Percentiles rank a stretch among this genome's conserved stretches.
Evolutionary conservation across 257 asterid genomes (phyloP).

Genomic region (Ehretia macrophylla): DNA sequence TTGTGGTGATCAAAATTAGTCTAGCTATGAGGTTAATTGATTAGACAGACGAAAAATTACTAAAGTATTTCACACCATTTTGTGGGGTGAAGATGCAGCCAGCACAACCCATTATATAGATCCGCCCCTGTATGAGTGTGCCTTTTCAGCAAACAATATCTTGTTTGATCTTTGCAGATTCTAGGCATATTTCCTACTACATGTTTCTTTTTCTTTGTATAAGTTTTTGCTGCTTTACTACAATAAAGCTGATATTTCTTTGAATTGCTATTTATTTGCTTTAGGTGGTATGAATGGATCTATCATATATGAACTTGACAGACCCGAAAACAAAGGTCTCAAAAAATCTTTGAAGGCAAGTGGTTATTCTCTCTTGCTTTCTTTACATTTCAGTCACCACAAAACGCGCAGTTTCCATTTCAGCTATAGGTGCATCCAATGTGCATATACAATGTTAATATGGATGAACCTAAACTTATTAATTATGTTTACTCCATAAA

Average conservation of each 20-base stretch:
- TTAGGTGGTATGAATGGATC: conserved; percentile 98
- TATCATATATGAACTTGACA: conserved; percentile 71
- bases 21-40: no score
- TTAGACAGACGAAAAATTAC: no score
- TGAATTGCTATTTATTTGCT: conserved; percentile 6
- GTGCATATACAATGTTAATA: conserved; percentile 1
- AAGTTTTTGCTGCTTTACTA: not conserved
- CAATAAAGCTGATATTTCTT: not conserved
- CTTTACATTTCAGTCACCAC: conserved; percentile 2
- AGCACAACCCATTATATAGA: no score
- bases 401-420: no score
- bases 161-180: no score
- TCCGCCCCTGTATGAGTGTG: no score
- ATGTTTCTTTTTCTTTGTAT: not conserved
- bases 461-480: not conserved
- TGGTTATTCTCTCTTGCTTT: conserved; percentile 10
- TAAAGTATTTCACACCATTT: no score
- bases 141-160: no score
- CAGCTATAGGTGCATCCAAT: no score
- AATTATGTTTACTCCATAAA: conserved; percentile 8
- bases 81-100: no score
- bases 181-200: not conserved
- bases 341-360: conserved; percentile 72
- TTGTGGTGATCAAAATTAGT: no score
- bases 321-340: conserved; percentile 84